Percentiles rank a stretch among this genome's conserved stretches.
These are phyloP conservation scores for Hypomyces perniciosus DNA, from an alignment of 2,329 filamentous ascomycete species.

Conservation along the genomic window DNA sequence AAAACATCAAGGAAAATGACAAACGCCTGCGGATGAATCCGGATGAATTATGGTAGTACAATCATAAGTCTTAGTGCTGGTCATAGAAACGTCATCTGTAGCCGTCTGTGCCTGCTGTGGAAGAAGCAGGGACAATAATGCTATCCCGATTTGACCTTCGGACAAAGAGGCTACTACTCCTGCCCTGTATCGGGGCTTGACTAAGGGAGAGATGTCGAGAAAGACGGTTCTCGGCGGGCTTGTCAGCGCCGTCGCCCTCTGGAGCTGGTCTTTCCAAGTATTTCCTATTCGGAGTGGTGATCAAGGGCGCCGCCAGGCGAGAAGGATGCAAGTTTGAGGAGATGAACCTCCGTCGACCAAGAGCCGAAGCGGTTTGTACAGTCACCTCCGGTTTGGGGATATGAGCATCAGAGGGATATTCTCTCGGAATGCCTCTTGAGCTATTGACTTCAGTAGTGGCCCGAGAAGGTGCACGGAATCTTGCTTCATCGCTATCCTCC, in stretches of 20 bases:
- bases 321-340: conserved; percentile 42
- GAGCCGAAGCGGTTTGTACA: conserved; percentile 36
- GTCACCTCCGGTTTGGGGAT: conserved; percentile 28
- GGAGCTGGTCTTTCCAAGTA: conserved; percentile 43
- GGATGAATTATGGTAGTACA: conserved; percentile 20
- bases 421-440: conserved; percentile 26
- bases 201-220: conserved; percentile 40
- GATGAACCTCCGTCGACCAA: conserved; percentile 49
- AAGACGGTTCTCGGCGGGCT: conserved; percentile 20
- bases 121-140: conserved; percentile 28
- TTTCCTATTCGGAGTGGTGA: conserved; percentile 37
- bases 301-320: conserved; percentile 36
- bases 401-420: conserved; percentile 27
- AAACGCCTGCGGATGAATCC: conserved; percentile 23
- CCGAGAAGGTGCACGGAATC: conserved; percentile 52
- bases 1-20: conserved; percentile 22
- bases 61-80: conserved; percentile 8
- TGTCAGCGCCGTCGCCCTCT: conserved; percentile 33
- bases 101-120: conserved; percentile 34
- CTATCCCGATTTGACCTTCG: conserved; percentile 39
- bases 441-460: conserved; percentile 50
- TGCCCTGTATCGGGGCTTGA: conserved; percentile 35
- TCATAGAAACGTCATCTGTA: conserved; percentile 37
- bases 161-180: conserved; percentile 41
- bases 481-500: conserved; percentile 43